These are phyloP conservation scores for Heimioporus sp. DNA, from an alignment of 768 basidiomycete genomes.

Conservation along the genomic window DNA sequence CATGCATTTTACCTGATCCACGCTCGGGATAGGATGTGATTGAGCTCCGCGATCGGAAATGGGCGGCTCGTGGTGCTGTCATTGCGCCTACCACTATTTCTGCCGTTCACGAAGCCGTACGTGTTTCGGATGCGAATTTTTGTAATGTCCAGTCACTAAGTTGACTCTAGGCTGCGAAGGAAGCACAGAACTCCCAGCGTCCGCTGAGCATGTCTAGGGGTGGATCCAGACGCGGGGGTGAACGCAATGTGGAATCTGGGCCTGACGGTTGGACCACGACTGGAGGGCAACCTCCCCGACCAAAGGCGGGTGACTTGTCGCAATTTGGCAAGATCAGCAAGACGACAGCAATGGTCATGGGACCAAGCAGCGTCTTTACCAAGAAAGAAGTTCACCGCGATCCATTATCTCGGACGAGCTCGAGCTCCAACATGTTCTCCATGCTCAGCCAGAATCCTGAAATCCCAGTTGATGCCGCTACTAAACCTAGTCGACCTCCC, in stretches of 20 bases:
- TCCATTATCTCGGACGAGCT: slow-evolving; percentile 75
- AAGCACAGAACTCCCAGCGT: slow-evolving; percentile 61
- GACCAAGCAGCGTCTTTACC: slow-evolving; percentile 82
- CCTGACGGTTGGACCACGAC: slow-evolving; percentile 90
- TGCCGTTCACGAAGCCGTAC: slow-evolving; percentile 81
- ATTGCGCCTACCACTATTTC: slow-evolving; percentile 87
- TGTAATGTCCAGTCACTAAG: slow-evolving; percentile 4
- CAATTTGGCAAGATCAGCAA: slow-evolving; percentile 86
- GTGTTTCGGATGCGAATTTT: slow-evolving; percentile 27
- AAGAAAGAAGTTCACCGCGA: slow-evolving; percentile 71
- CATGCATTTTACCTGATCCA: neutral
- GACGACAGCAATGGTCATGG: slow-evolving; percentile 71
- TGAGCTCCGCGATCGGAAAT: slow-evolving; percentile 81
- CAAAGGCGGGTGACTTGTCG: slow-evolving; percentile 83
- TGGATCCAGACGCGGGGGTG: slow-evolving; percentile 84
- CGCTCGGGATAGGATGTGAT: slow-evolving; percentile 68
- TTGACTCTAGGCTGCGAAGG: slow-evolving; percentile 67
- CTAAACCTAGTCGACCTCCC: slow-evolving; percentile 51
- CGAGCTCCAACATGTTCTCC: slow-evolving; percentile 84
- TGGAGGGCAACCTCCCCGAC: slow-evolving; percentile 48
- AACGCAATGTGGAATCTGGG: slow-evolving; percentile 60
- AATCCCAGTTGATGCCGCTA: slow-evolving; percentile 48
- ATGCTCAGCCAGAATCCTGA: slow-evolving; percentile 71
- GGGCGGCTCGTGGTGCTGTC: slow-evolving; percentile 69
- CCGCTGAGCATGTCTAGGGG: slow-evolving; percentile 83